Conservation (phyloP, 1,284 basidiomycete species). For the Meira miltonrushii region DNA sequence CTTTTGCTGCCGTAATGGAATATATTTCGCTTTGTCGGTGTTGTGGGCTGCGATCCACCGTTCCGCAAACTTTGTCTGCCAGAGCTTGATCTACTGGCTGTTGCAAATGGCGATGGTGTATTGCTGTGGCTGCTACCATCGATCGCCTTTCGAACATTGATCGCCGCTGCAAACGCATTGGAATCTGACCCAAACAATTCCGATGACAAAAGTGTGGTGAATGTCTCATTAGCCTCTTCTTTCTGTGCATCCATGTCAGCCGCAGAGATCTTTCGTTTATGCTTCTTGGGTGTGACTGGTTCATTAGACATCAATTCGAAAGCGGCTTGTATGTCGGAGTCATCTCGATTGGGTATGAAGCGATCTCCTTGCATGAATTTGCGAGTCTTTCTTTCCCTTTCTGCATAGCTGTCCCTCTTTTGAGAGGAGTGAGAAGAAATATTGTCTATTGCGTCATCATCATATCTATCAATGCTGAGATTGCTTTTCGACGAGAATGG, state of each 20-base stretch:
- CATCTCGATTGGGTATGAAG: conserved; percentile 9
- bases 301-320: conserved; percentile 56
- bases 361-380: background rate
- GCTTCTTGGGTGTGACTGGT: conserved; percentile 37
- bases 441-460: background rate
- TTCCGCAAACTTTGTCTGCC: background rate
- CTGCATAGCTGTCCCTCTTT: too few species aligned
- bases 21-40: conserved; percentile 6
- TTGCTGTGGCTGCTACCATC: background rate
- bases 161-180: conserved; percentile 8
- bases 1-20: background rate
- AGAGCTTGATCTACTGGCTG: background rate
- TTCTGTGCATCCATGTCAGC: conserved; percentile 45
- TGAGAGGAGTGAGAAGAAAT: background rate
- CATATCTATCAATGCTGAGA: background rate
- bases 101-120: background rate
- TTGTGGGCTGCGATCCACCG: background rate
- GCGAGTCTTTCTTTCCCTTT: too few species aligned
- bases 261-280: conserved; percentile 34
- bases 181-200: conserved; percentile 56
- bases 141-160: background rate
- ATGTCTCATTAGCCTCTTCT: conserved; percentile 56
- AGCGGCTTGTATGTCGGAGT: conserved; percentile 55
- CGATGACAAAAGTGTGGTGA: conserved; percentile 57
- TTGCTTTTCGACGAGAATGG: background rate